Evolutionary conservation across 2,329 filamentous ascomycete species (phyloP).

Genomic region (Conoideocrella luteorostrata): DNA sequence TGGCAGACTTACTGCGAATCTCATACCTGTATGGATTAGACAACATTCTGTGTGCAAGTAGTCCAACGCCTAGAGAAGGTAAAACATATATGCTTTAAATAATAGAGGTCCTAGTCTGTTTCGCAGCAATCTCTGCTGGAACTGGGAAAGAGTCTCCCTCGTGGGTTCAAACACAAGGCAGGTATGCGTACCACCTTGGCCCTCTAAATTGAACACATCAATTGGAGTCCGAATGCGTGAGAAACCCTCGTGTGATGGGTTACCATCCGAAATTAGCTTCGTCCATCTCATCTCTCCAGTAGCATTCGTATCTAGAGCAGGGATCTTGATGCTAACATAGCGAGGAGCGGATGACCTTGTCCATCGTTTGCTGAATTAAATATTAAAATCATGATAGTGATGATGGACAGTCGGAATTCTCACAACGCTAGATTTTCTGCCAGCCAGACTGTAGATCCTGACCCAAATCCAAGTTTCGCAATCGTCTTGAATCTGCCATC

Average conservation of each 20-base stretch:
- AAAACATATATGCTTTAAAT: conserved; percentile 13
- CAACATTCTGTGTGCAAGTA: conserved; percentile 7
- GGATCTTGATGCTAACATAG: conserved; percentile 11
- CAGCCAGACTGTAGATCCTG: conserved; percentile 31
- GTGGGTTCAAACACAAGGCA: conserved; percentile 17
- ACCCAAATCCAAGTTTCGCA: conserved; percentile 30
- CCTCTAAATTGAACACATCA: conserved; percentile 12
- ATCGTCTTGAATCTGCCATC: conserved; percentile 27
- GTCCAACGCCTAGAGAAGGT: conserved; percentile 7
- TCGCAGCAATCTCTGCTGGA: conserved; percentile 12
- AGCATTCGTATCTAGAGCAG: conserved; percentile 12
- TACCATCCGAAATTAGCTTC: conserved; percentile 11
- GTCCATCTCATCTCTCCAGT: conserved; percentile 8
- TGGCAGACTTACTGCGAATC: too few species aligned
- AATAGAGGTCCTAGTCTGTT: conserved; percentile 11
- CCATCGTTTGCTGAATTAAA: too few species aligned
- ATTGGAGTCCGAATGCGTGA: conserved; percentile 8
- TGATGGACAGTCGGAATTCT: too few species aligned
- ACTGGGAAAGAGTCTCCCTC: conserved; percentile 15
- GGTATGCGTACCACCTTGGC: conserved; percentile 12
- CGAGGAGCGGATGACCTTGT: conserved; percentile 3
- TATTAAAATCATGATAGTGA: too few species aligned
- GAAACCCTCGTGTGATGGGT: conserved; percentile 13
- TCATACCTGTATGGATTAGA: conserved; percentile 17
- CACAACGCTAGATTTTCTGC: conserved; percentile 19